Evolutionary conservation across 345 rosid species (phyloP).

Genomic region (Boechera stricta): DNA sequence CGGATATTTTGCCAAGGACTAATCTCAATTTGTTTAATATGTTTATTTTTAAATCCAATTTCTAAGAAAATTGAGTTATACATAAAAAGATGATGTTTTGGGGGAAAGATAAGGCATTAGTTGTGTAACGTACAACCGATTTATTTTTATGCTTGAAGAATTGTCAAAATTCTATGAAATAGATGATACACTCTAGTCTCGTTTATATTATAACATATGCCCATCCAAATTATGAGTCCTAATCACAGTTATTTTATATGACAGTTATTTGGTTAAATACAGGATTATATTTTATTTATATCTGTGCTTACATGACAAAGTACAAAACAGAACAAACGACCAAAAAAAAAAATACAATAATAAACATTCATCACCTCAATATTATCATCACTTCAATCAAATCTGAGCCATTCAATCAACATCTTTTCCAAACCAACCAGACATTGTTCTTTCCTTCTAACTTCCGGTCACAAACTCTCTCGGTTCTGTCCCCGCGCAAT

Average conservation of each 20-base stretch:
- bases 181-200: neutral
- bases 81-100: neutral
- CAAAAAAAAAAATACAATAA: neutral
- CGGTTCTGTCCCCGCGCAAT: slow-evolving; percentile 1
- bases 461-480: slow-evolving; percentile 12
- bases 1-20: too few relatives aligned
- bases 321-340: slow-evolving; percentile 25
- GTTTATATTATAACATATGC: neutral
- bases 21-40: too few relatives aligned
- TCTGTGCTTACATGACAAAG: slow-evolving; percentile 18
- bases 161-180: neutral
- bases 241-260: neutral
- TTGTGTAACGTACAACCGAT: neutral
- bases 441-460: slow-evolving; percentile 5
- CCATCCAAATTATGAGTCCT: neutral
- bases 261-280: slow-evolving; percentile 13
- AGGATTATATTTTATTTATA: slow-evolving; percentile 10
- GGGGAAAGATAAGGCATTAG: neutral
- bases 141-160: neutral
- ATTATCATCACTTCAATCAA: slow-evolving; percentile 31
- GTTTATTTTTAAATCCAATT: too few relatives aligned
- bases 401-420: slow-evolving; percentile 20
- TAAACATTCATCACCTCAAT: slow-evolving; percentile 35
- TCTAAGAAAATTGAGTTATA: neutral
- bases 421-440: slow-evolving; percentile 21